Evolutionary conservation across 768 basidiomycete genomes (phyloP), one percentile per base, ranked within the genome.

Genomic region (Pleurotus sapidus): DNA sequence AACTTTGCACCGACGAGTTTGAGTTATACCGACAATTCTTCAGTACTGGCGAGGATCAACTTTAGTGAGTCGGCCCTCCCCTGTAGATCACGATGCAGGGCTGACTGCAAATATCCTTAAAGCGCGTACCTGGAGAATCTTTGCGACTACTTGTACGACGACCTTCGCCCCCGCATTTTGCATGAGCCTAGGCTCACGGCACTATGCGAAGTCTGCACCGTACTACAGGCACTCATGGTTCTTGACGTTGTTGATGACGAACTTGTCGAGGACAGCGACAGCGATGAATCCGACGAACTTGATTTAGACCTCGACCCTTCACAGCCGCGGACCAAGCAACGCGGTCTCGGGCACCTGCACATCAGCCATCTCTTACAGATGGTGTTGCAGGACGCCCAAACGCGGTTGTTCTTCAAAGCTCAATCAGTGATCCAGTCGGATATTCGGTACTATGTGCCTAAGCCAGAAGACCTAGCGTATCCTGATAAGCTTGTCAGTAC

Each of bases 321-420:
- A 6, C 58, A 57, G 14, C 60, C 59, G 17, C 59, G 55, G 49
- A 60, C 66, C 40, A 67, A 70, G 42, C 60, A 65, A 46, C 67
- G 69, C 61, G 80, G 81, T 3, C 74, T 88, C 3, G 77, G 79
- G 17, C 76, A 79, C 49, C 74, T 98, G 47, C 91, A 95, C 61
- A 91, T 93, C 63, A 86, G 86, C 56, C 83, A 88, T 45, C 74
- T 98, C 2, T 73, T 98, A 47, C 84, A 89, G 66, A 93, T 95
- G 86, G 88, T 98, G 0, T 72, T 98, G 24, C 95, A 98, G 68
- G 96, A 98, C 67, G 94, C 95, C 1, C 96, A 98, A 76, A 98
- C 97, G 11, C 74, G 95, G 55, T 70, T 98, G 46, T 94, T 98
- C 64, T 98, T 98, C 81, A 91, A 97, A 68, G 95, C 95, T 5